phyloP scores from a whole-genome alignment of 2,329 filamentous ascomycete genomes.

The Escovopsis sp. region DNA sequence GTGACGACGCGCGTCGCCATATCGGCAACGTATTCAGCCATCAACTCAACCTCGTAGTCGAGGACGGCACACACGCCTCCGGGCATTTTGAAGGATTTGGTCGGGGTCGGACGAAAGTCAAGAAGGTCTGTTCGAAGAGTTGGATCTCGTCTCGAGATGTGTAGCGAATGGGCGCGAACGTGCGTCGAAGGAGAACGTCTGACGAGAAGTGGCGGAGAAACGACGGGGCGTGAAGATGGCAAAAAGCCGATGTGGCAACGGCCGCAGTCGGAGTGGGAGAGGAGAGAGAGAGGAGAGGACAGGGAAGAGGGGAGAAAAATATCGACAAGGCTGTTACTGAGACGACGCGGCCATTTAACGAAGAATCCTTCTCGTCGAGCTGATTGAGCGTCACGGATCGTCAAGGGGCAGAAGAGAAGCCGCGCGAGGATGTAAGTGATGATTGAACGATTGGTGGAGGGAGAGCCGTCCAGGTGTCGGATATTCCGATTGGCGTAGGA shows the following conservation, averaged over 20 bases:
- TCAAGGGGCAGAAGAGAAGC: slow-evolving; percentile 1
- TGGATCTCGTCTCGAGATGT: slow-evolving; percentile 8
- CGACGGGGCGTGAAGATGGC: too few relatives aligned
- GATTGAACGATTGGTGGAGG: slow-evolving; percentile 4
- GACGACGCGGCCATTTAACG: slow-evolving; percentile 20
- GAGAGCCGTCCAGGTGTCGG: slow-evolving; percentile 3
- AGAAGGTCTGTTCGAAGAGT: slow-evolving; percentile 21
- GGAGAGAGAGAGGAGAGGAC: slow-evolving; percentile 4
- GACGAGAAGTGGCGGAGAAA: background rate
- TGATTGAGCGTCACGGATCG: slow-evolving; percentile 7
- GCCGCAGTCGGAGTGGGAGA: too few relatives aligned
- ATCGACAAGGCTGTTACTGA: slow-evolving; percentile 10
- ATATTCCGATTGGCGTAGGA: slow-evolving; percentile 2
- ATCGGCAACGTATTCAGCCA: slow-evolving; percentile 89
- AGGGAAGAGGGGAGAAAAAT: slow-evolving; percentile 5
- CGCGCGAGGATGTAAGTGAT: slow-evolving; percentile 4
- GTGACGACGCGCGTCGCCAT: slow-evolving; percentile 53
- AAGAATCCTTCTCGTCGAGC: slow-evolving; percentile 8
- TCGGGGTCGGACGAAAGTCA: slow-evolving; percentile 24
- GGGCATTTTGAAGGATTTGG: slow-evolving; percentile 35
- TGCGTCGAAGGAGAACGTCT: background rate
- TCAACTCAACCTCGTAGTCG: slow-evolving; percentile 92
- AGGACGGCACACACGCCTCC: slow-evolving; percentile 87
- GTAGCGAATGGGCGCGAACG: slow-evolving; percentile 5
- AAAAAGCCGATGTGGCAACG: background rate